Conservation (phyloP, 176 grass and related monocot genomes). For the Carex littledalei region DNA sequence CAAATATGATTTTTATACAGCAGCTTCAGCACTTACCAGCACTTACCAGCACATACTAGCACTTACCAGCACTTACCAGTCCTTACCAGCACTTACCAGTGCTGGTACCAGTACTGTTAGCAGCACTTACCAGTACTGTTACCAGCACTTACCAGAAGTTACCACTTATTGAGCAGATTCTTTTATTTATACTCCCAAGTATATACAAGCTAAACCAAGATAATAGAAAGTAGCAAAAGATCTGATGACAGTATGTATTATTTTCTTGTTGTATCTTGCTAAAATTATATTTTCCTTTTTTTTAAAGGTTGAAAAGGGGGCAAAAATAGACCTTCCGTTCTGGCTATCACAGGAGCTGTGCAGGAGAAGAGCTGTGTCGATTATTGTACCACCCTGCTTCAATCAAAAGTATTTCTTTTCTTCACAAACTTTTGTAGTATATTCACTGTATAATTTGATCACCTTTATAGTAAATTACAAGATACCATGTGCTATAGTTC, state of each 20-base stretch:
- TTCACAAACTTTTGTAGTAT: not conserved
- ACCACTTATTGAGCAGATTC: not conserved
- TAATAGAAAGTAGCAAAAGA: not conserved
- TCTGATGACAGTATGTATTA: not conserved
- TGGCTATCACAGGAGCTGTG: conserved; percentile 77
- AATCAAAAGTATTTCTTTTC: conserved; percentile 55
- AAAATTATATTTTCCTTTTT: too few species aligned
- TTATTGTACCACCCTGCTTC: conserved; percentile 64
- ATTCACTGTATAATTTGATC: not conserved
- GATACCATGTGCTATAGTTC: not conserved
- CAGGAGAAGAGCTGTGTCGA: conserved; percentile 58
- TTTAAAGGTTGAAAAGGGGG: conserved; percentile 73
- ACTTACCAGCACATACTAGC: too few species aligned
- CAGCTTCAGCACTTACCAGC: too few species aligned
- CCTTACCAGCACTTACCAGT: too few species aligned
- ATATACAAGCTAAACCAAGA: not conserved
- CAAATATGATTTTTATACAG: not conserved
- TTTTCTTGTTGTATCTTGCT: not conserved
- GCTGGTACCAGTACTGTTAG: too few species aligned
- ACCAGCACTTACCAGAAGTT: not conserved
- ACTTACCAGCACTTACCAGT: too few species aligned
- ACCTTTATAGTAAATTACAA: not conserved
- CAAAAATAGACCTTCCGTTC: conserved; percentile 80
- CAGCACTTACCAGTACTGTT: too few species aligned
- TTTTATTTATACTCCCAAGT: not conserved